Evolutionary conservation across 352 stramenopile genomes (phyloP).

Genomic region (Pythium sukuiense): DNA sequence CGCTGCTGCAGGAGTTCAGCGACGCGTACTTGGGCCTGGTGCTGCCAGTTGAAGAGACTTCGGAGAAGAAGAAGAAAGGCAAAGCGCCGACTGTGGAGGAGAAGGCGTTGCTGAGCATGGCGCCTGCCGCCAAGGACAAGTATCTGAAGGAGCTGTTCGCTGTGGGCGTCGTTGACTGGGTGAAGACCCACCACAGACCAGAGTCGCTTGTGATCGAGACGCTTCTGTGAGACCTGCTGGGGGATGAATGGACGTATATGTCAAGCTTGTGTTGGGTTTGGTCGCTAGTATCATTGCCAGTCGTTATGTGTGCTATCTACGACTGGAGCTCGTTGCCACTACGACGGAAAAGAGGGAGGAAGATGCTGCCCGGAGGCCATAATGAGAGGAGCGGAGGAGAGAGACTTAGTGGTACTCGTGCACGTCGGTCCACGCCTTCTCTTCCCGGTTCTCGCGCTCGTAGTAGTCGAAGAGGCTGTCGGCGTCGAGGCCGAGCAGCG

Average conservation of each 20-base stretch:
- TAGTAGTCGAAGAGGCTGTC: conserved; percentile 99
- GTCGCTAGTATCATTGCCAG: conserved; percentile 6
- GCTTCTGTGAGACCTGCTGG: not conserved
- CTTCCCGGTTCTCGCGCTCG: conserved; percentile 84
- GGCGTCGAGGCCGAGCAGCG: conserved; percentile 91
- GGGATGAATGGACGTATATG: not conserved
- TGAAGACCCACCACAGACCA: conserved; percentile 32
- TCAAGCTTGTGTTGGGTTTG: not conserved
- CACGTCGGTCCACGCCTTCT: conserved; percentile 93
- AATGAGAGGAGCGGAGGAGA: conserved; percentile 5
- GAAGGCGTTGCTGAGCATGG: conserved; percentile 38
- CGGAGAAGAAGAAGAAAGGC: conserved; percentile 12
- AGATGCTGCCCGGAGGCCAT: conserved; percentile 3
- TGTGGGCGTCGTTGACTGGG: conserved; percentile 54
- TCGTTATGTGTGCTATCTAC: not conserved
- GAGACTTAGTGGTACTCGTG: conserved; percentile 95
- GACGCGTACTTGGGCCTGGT: conserved; percentile 47
- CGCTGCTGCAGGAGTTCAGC: conserved; percentile 40
- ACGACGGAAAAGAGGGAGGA: not conserved
- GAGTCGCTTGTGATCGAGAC: not conserved
- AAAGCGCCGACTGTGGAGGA: conserved; percentile 35
- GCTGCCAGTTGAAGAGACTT: not conserved
- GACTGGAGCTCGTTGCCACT: conserved; percentile 1
- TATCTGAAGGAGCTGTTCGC: conserved; percentile 48
- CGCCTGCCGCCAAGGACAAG: conserved; percentile 27